Evolutionary conservation across 306 rosid genomes (phyloP), one percentile per base, ranked within the genome.

Genomic region (Lablab purpureus): DNA sequence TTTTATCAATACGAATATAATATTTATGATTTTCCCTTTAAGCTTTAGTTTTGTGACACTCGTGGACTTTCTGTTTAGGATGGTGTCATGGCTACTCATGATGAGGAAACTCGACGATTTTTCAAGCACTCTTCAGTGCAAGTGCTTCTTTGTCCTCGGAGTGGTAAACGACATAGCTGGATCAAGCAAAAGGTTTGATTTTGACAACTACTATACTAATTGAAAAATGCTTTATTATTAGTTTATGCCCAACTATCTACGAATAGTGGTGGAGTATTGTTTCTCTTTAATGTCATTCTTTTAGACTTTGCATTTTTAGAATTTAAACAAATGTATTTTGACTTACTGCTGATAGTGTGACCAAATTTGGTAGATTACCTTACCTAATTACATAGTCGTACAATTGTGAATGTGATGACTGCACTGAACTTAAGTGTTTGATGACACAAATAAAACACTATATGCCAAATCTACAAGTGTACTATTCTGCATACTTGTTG

Each of bases 11-110:
- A 47, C 8, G 25, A 28, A 13, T 67, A n/a, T 70, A 41, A 28
- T 82, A 60, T 27, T 52, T 45, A 30, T 52, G 65, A 37, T 59
- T 77, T 47, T 40, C 40, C 28, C 52, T 60, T 51, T 41, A 47
- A 51, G 71, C 47, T 81, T 81, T 75, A 65, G 78, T 73, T 54
- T 59, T 60, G 63, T 28, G 64, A 58, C 25, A 21, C 40, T 74
- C 41, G 55, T 71, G 74, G 25, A 50, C 34, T 54, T 58, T 46
- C 63, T 62, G 79, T 80, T 81, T 83, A 94, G 98, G 97, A 91
- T 86, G 98, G 97, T 72, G 82, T 94, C 82, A 94, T 94, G 98
- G 90, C 89, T 87, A 94, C 98, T 81, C 97, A 94, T 74, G 98
- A 92, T 87, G 98, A 94, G 87, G 98, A 94, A 82, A 92, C 96